These are phyloP conservation scores for Grosmannia penicillata DNA, from an alignment of 2,329 filamentous ascomycete species.

Conservation along the genomic window DNA sequence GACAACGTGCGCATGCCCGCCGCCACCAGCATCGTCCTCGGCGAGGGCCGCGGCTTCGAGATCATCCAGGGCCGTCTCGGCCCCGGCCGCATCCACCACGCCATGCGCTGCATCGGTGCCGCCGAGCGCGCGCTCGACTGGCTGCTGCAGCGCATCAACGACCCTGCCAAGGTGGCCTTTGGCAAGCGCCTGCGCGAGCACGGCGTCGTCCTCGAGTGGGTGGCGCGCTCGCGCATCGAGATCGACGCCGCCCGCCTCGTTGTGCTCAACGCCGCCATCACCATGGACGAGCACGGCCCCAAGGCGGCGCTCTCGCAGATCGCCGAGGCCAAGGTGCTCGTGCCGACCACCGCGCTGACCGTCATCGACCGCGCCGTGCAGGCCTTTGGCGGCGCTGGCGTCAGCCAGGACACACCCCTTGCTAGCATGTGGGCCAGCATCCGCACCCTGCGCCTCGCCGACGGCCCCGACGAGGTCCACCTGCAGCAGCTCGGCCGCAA, in stretches of 20 bases:
- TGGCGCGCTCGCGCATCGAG: slow-evolving; percentile 81
- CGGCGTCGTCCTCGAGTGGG: slow-evolving; percentile 89
- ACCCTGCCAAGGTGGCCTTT: slow-evolving; percentile 80
- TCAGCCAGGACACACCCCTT: slow-evolving; percentile 87
- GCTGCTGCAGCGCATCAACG: slow-evolving; percentile 90
- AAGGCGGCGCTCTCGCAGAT: slow-evolving; percentile 89
- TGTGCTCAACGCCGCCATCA: slow-evolving; percentile 87
- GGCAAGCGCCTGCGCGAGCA: slow-evolving; percentile 77
- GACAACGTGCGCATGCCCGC: slow-evolving; percentile 81
- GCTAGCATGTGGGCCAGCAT: slow-evolving; percentile 70
- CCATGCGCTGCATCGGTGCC: slow-evolving; percentile 87
- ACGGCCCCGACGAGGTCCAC: slow-evolving; percentile 95
- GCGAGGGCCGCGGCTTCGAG: slow-evolving; percentile 89
- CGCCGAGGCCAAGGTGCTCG: slow-evolving; percentile 84
- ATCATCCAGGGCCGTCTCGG: slow-evolving; percentile 96
- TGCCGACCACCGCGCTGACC: slow-evolving; percentile 65
- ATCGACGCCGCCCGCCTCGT: slow-evolving; percentile 83
- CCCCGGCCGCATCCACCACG: slow-evolving; percentile 92
- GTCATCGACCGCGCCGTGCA: slow-evolving; percentile 94
- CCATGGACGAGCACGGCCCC: slow-evolving; percentile 79
- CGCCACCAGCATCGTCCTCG: slow-evolving; percentile 69
- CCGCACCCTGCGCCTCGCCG: slow-evolving; percentile 70
- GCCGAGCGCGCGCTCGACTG: slow-evolving; percentile 86
- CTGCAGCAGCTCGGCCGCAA: slow-evolving; percentile 66
- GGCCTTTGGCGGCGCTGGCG: slow-evolving; percentile 78